Conservation (phyloP, 768 basidiomycete genomes). For the Coprinopsis cinerea region DNA sequence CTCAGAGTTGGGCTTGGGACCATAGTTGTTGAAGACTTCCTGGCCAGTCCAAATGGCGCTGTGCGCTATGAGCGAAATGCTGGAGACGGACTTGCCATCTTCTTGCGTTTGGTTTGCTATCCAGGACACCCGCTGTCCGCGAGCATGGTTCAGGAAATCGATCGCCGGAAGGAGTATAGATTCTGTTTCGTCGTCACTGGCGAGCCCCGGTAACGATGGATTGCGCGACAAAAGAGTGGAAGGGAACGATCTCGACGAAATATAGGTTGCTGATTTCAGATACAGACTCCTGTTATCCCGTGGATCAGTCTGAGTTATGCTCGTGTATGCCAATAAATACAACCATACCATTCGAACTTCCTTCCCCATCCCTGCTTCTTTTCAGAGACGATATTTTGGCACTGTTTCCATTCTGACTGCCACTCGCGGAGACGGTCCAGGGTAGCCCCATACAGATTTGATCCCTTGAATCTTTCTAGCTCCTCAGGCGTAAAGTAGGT, state of each 20-base stretch:
- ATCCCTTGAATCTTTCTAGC: slow-evolving; percentile 61
- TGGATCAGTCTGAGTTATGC: no score
- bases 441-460: slow-evolving; percentile 77
- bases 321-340: no score
- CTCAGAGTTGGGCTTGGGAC: slow-evolving; percentile 85
- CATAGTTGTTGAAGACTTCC: slow-evolving; percentile 89
- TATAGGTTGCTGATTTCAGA: slow-evolving; percentile 64
- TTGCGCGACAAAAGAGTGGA: slow-evolving; percentile 65
- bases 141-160: slow-evolving; percentile 82
- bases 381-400: slow-evolving; percentile 35
- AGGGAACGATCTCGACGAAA: slow-evolving; percentile 88
- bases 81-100: slow-evolving; percentile 20
- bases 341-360: slow-evolving; percentile 52
- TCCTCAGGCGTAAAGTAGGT: slow-evolving; percentile 66
- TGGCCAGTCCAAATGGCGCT: slow-evolving; percentile 29
- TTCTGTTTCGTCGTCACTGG: slow-evolving; percentile 34
- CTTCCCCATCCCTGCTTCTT: slow-evolving; percentile 36
- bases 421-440: slow-evolving; percentile 58
- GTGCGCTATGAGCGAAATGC: slow-evolving; percentile 62
- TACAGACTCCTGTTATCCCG: slow-evolving; percentile 54
- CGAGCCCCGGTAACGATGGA: slow-evolving; percentile 46
- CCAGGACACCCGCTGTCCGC: slow-evolving; percentile 82
- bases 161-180: slow-evolving; percentile 85
- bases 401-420: slow-evolving; percentile 56
- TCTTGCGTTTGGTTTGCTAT: slow-evolving; percentile 40